These are phyloP conservation scores for Terfezia claveryi DNA, from an alignment of 495 filamentous ascomycete genomes.

Conservation along the genomic window DNA sequence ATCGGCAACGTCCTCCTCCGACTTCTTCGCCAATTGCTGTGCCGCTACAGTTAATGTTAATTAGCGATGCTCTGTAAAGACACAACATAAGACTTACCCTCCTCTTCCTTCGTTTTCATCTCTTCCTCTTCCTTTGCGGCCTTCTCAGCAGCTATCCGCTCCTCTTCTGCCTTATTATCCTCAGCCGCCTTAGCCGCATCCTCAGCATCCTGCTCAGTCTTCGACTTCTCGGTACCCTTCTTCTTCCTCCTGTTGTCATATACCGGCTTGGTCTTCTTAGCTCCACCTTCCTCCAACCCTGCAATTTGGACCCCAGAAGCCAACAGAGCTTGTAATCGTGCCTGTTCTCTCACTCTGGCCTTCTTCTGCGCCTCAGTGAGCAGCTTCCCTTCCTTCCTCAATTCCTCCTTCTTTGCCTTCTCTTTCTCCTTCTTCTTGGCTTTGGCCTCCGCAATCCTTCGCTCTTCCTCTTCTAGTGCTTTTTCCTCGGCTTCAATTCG, in stretches of 20 bases:
- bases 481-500: slow-evolving; percentile 47
- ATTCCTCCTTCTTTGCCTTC: slow-evolving; percentile 82
- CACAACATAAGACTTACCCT: slow-evolving; percentile 25
- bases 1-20: slow-evolving; percentile 40
- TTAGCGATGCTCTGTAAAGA: not conserved
- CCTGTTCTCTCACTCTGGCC: slow-evolving; percentile 56
- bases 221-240: slow-evolving; percentile 42
- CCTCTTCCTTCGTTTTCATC: slow-evolving; percentile 12
- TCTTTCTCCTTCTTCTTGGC: slow-evolving; percentile 82
- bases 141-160: slow-evolving; percentile 41
- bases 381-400: slow-evolving; percentile 87
- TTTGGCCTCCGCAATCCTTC: slow-evolving; percentile 48
- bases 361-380: slow-evolving; percentile 87
- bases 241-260: slow-evolving; percentile 61
- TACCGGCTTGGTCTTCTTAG: slow-evolving; percentile 50
- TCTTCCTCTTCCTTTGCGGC: slow-evolving; percentile 37
- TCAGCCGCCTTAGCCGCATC: slow-evolving; percentile 38
- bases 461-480: slow-evolving; percentile 45
- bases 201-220: slow-evolving; percentile 41
- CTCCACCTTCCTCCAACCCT: slow-evolving; percentile 36
- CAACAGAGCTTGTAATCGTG: slow-evolving; percentile 86
- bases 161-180: slow-evolving; percentile 48
- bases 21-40: slow-evolving; percentile 33
- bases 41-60: slow-evolving; percentile 30
- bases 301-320: slow-evolving; percentile 66